phyloP scores from a whole-genome alignment of 2,329 filamentous ascomycete species.

The Fusarium sp. region DNA sequence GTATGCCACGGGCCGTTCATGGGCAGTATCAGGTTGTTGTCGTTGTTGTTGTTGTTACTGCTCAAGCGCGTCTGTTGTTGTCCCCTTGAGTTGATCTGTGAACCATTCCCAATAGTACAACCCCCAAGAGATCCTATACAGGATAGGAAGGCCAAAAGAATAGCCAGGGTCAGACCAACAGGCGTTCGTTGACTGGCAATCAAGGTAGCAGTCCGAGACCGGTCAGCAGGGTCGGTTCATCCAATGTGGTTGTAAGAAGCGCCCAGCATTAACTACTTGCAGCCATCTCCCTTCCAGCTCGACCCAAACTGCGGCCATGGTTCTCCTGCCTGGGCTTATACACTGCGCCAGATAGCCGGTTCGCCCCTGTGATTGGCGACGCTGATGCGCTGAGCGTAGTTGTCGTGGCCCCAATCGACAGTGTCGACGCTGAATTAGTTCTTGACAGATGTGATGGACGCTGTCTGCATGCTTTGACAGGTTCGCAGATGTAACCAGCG shows the following conservation, averaged over 20 bases:
- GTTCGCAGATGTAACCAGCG: constrained; percentile 8
- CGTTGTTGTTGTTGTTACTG: constrained; percentile 20
- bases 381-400: constrained; percentile 33
- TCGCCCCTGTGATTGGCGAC: constrained; percentile 36
- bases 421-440: constrained; percentile 16
- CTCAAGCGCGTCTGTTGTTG: constrained; percentile 5
- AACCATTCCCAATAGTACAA: constrained; percentile 8
- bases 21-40: constrained; percentile 8
- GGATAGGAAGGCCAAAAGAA: constrained; percentile 28
- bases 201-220: constrained; percentile 19
- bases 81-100: not conserved
- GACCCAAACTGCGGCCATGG: constrained; percentile 21
- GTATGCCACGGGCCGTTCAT: constrained; percentile 19
- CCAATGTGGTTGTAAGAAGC: constrained; percentile 17
- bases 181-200: constrained; percentile 5
- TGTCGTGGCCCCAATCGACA: constrained; percentile 46
- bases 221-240: constrained; percentile 27
- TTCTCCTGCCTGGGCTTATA: constrained; percentile 14
- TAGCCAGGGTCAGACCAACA: constrained; percentile 23
- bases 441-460: constrained; percentile 34
- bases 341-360: constrained; percentile 19
- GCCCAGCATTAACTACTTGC: constrained; percentile 13
- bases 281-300: constrained; percentile 24
- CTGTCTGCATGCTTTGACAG: constrained; percentile 19
- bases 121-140: constrained; percentile 11